These are phyloP conservation scores for Boletus pseudopeckii DNA, from an alignment of 768 basidiomycete genomes.

Conservation along the genomic window DNA sequence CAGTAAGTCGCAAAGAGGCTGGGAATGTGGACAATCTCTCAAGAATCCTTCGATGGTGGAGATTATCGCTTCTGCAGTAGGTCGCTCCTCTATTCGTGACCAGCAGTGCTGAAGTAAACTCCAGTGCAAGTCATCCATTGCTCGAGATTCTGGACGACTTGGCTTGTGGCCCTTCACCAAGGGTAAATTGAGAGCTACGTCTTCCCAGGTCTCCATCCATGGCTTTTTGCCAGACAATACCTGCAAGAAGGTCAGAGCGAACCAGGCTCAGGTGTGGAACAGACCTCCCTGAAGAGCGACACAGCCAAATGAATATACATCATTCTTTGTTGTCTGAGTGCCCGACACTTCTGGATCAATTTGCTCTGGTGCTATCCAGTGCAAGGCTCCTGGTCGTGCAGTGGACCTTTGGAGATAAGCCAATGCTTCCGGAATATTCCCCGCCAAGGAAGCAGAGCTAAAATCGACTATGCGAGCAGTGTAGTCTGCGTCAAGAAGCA, in stretches of 20 bases:
- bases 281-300: conserved; percentile 25
- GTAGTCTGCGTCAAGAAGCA: conserved; percentile 16
- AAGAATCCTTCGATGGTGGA: background rate
- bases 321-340: conserved; percentile 13
- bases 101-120: conserved; percentile 4
- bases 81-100: background rate
- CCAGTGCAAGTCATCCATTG: conserved; percentile 2
- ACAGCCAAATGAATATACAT: conserved; percentile 29
- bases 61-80: background rate
- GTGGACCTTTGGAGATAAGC: conserved; percentile 18
- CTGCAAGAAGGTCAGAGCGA: conserved; percentile 13
- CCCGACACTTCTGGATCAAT: too few relatives aligned
- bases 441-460: conserved; percentile 33
- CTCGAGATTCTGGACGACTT: background rate
- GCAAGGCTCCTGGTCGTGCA: conserved; percentile 33
- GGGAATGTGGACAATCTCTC: too few relatives aligned
- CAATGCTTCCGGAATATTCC: conserved; percentile 2
- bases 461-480: conserved; percentile 43
- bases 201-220: conserved; percentile 3
- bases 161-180: conserved; percentile 2
- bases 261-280: fast-evolving
- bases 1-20: too few relatives aligned
- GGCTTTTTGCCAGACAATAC: conserved; percentile 15
- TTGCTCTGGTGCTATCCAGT: conserved; percentile 41
- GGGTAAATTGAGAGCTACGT: background rate